phyloP scores from a whole-genome alignment of 2,329 filamentous ascomycete genomes.

The Alternaria incomplexa region DNA sequence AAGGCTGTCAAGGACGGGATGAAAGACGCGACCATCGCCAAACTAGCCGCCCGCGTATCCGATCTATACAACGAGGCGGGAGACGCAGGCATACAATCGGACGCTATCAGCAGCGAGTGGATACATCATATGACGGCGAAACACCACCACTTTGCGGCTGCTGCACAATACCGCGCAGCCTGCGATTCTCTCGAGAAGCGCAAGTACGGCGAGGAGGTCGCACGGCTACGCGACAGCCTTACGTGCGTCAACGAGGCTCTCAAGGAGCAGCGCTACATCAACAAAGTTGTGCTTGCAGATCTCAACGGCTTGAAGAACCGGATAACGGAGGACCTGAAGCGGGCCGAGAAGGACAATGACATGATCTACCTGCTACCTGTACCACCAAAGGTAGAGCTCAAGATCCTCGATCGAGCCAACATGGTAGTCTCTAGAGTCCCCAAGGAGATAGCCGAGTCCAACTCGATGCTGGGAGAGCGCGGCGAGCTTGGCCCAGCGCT shows the following conservation, averaged over 20 bases:
- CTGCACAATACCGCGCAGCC: slow-evolving; percentile 90
- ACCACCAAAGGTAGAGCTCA: slow-evolving; percentile 86
- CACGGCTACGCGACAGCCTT: slow-evolving; percentile 81
- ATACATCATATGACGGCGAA: slow-evolving; percentile 98
- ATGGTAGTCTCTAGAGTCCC: slow-evolving; percentile 86
- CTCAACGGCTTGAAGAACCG: slow-evolving; percentile 81
- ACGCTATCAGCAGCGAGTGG: slow-evolving; percentile 91
- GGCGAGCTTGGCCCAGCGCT: slow-evolving; percentile 82
- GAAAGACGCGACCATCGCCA: slow-evolving; percentile 91
- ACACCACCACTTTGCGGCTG: slow-evolving; percentile 95
- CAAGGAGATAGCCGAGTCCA: slow-evolving; percentile 79
- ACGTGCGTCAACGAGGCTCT: slow-evolving; percentile 84
- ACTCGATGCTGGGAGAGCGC: slow-evolving; percentile 78
- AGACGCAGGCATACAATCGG: slow-evolving; percentile 85
- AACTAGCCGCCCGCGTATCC: slow-evolving; percentile 86
- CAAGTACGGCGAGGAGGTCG: slow-evolving; percentile 94
- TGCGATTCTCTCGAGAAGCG: slow-evolving; percentile 91
- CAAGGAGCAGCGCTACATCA: slow-evolving; percentile 82
- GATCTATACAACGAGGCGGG: slow-evolving; percentile 87
- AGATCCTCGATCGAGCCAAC: slow-evolving; percentile 80
- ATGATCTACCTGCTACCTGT: slow-evolving; percentile 90
- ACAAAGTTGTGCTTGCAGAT: slow-evolving; percentile 80
- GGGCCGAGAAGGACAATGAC: slow-evolving; percentile 95
- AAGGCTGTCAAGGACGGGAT: slow-evolving; percentile 93
- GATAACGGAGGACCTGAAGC: slow-evolving; percentile 85